phyloP scores from a whole-genome alignment of 345 rosid species.

The Euphorbia tirucalli region DNA sequence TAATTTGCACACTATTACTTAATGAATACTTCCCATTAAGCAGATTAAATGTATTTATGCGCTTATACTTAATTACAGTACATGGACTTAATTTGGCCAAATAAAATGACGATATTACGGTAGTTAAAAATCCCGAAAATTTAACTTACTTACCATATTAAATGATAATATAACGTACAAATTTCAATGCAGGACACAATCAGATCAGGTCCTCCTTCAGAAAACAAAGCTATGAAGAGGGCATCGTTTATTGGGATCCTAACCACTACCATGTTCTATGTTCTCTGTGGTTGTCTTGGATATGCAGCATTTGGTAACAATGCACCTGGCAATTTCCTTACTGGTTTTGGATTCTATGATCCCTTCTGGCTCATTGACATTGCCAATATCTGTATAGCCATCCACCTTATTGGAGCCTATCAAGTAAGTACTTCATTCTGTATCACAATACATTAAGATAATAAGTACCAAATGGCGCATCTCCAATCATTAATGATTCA shows the following conservation, averaged over 20 bases:
- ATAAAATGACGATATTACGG: no score
- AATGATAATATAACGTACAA: no score
- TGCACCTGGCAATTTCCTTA: slow-evolving; percentile 85
- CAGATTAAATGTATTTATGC: no score
- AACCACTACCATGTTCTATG: slow-evolving; percentile 63
- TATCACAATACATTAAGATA: not conserved
- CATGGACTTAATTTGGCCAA: no score
- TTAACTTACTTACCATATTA: not conserved
- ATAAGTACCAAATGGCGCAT: no score
- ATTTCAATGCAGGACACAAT: slow-evolving; percentile 23
- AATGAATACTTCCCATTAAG: no score
- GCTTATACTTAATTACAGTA: no score
- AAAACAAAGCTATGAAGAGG: slow-evolving; percentile 28
- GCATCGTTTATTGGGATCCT: slow-evolving; percentile 38
- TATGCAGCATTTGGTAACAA: slow-evolving; percentile 84
- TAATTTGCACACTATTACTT: no score
- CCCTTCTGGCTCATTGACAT: slow-evolving; percentile 85
- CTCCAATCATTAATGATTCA: not conserved
- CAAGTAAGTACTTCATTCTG: slow-evolving; percentile 44
- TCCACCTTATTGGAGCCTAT: slow-evolving; percentile 82
- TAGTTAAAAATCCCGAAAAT: no score
- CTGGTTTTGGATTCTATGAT: slow-evolving; percentile 84
- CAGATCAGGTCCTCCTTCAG: slow-evolving; percentile 24
- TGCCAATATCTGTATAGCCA: slow-evolving; percentile 76
- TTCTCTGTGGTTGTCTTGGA: slow-evolving; percentile 71